Evolutionary conservation across 2,329 filamentous ascomycete species (phyloP), one percentile per base, ranked within the genome.

Genomic region (Endoconidiophora polonica): DNA sequence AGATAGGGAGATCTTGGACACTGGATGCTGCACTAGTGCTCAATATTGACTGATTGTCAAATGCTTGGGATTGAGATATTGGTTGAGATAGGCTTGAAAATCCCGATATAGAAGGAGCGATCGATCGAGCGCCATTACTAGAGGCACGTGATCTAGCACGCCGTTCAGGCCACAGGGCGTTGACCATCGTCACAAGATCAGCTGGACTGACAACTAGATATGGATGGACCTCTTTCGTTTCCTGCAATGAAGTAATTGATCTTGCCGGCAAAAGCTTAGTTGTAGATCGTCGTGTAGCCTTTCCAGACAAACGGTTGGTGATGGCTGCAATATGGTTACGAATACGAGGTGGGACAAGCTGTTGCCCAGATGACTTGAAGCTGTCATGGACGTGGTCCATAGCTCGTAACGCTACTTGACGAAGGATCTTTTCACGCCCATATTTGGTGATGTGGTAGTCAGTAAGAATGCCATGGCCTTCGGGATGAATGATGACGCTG

Each of bases 371-470:
- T 58, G 48, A 29, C 4, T 37, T 45, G 23, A 77, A 72, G 65
- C 86, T 79, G 58, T 88, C 84, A 53, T 84, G 77, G 10, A 90
- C 85, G 55, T 85, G 74, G 58, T 83, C 81, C 60, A 88, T 83
- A 46, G 85, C 83, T 55, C 82, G 79, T 61, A 83, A 78, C 50
- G 83, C 86, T 51, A 95, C 81, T 61, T 90, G 83, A 58, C 80
- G 81, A 50, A 83, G 67, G 51, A 83, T 83, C 63, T 81, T 88
- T 59, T 94, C 84, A 41, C 91, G 78, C 40, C 86, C 87, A 64
- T 90, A 86, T 57, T 93, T 86, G 46, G 84, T 88, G 58, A 96
- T 86, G 66, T 94, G 86, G 62, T 94, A 90, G 58, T 94, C 86
- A 51, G 86, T 76, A 69, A 96, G 81, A 67, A 83, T 77, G 49